These are phyloP conservation scores for Malus domestica DNA, from an alignment of 306 rosid species.

Conservation along the genomic window DNA sequence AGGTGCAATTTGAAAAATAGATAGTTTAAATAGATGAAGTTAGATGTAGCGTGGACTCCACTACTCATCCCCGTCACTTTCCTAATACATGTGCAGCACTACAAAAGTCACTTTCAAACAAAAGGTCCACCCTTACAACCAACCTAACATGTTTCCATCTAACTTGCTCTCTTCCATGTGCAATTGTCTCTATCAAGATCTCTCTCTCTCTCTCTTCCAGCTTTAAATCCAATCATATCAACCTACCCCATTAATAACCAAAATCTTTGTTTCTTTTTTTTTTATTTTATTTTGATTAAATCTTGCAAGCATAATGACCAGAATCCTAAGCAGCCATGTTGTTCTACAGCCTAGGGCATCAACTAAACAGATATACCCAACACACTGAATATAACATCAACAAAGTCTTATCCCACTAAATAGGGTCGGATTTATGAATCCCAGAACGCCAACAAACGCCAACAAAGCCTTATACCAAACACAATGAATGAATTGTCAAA, in stretches of 20 bases:
- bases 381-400: neutral
- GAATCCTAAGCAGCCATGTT: conserved; percentile 1
- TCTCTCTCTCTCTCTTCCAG: conserved; percentile 10
- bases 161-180: conserved; percentile 14
- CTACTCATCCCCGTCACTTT: too few species aligned
- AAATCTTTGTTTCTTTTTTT: neutral
- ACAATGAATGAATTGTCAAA: neutral
- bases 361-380: neutral
- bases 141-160: conserved; percentile 30
- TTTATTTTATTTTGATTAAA: too few species aligned
- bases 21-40: neutral
- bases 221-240: conserved; percentile 2
- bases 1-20: neutral
- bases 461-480: too few species aligned
- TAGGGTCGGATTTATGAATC: too few species aligned
- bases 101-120: conserved; percentile 14
- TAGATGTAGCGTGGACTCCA: too few species aligned
- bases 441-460: too few species aligned
- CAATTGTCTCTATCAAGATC: conserved; percentile 5
- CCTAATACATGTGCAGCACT: conserved; percentile 37
- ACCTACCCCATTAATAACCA: neutral
- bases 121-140: conserved; percentile 4
- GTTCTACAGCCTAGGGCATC: conserved; percentile 11
- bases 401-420: too few species aligned
- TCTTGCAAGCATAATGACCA: neutral